Conservation (phyloP, 768 basidiomycete genomes). For the Lactarius indigo region DNA sequence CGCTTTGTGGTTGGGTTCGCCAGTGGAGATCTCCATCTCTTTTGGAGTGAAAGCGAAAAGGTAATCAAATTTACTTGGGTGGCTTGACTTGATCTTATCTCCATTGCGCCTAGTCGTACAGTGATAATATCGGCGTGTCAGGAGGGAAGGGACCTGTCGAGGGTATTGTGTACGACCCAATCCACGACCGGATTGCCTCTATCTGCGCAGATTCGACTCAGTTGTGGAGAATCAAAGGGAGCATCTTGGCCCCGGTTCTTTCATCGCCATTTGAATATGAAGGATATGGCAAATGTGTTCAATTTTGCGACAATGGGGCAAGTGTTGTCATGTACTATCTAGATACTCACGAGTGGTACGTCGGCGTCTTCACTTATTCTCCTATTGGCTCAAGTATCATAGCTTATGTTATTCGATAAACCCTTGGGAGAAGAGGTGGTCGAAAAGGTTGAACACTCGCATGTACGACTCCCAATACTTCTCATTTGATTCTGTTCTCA, state of each 20-base stretch:
- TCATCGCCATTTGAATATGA: neutral
- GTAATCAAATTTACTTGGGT: neutral
- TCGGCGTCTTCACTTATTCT: no score
- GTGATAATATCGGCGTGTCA: no score
- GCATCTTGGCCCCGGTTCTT: neutral
- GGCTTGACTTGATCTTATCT: no score
- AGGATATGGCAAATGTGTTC: slow-evolving; percentile 2
- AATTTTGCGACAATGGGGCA: slow-evolving; percentile 2
- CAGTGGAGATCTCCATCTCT: slow-evolving; percentile 3
- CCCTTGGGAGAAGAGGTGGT: slow-evolving; percentile 8
- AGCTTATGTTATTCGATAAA: slow-evolving; percentile 6
- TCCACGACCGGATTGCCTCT: neutral
- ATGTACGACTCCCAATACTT: neutral
- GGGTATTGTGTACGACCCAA: no score
- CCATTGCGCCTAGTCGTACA: no score
- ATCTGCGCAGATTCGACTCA: neutral
- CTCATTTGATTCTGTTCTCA: neutral
- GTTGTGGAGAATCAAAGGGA: slow-evolving; percentile 1
- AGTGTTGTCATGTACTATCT: slow-evolving; percentile 1
- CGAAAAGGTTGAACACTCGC: slow-evolving; percentile 4
- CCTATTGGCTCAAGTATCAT: neutral
- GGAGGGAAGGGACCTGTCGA: no score
- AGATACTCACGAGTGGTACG: neutral
- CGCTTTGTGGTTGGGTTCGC: slow-evolving; percentile 4
- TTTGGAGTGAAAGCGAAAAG: neutral